phyloP scores from a whole-genome alignment of 2,329 filamentous ascomycete species.

The Capronia americana region DNA sequence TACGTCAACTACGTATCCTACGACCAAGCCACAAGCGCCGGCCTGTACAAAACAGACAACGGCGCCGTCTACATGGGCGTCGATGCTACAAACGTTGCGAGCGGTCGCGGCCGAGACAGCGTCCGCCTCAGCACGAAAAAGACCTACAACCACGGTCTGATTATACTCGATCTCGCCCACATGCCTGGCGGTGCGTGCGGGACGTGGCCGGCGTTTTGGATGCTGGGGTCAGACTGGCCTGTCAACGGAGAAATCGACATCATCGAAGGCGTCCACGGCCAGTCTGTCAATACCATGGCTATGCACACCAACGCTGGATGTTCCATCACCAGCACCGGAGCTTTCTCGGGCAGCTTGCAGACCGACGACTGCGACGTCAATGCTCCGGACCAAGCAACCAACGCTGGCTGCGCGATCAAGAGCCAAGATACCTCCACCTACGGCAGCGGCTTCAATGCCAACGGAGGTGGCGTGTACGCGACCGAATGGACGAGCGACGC shows the following conservation, averaged over 20 bases:
- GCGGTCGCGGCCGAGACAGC: constrained; percentile 68
- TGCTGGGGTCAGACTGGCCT: constrained; percentile 67
- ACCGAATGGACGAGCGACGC: constrained; percentile 75
- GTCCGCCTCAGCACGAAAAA: constrained; percentile 73
- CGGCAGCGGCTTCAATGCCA: constrained; percentile 73
- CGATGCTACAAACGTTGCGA: constrained; percentile 65
- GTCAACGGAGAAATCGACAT: constrained; percentile 72
- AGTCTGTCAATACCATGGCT: constrained; percentile 66
- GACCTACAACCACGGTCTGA: constrained; percentile 68
- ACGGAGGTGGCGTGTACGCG: constrained; percentile 73
- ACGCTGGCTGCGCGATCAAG: constrained; percentile 66
- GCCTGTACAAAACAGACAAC: constrained; percentile 64
- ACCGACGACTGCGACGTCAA: constrained; percentile 65
- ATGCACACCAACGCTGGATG: constrained; percentile 71
- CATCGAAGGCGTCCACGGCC: constrained; percentile 73
- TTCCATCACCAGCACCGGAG: constrained; percentile 57
- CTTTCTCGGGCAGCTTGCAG: constrained; percentile 55
- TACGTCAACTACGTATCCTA: constrained; percentile 73
- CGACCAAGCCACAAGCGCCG: constrained; percentile 60
- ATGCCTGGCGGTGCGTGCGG: constrained; percentile 77
- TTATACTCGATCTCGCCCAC: constrained; percentile 74
- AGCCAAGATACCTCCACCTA: constrained; percentile 63
- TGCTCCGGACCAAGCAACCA: constrained; percentile 51
- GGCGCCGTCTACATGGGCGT: constrained; percentile 72
- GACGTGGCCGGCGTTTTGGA: constrained; percentile 72